phyloP scores from a whole-genome alignment of 2,329 filamentous ascomycete species.

The Aspergillus quadricinctus region DNA sequence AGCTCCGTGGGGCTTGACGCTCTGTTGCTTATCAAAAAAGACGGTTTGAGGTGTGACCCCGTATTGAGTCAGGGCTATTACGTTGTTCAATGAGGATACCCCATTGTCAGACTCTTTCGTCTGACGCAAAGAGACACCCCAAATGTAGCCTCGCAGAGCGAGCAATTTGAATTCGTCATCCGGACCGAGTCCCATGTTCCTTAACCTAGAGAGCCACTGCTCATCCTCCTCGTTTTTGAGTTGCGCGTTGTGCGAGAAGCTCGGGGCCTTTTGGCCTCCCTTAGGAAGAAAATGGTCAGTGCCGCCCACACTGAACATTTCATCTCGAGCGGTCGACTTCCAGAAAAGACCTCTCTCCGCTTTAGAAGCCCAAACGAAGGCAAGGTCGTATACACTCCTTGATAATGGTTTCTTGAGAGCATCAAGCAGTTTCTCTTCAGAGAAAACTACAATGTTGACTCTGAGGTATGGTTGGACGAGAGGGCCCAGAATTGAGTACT shows the following conservation, averaged over 20 bases:
- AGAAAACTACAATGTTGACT: constrained; percentile 63
- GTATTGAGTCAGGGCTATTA: constrained; percentile 70
- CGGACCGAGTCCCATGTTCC: constrained; percentile 72
- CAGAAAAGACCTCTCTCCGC: constrained; percentile 81
- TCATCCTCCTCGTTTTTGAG: constrained; percentile 88
- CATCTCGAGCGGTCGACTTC: constrained; percentile 68
- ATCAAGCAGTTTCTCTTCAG: constrained; percentile 72
- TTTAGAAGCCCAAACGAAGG: constrained; percentile 79
- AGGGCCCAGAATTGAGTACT: constrained; percentile 76
- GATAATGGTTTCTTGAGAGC: constrained; percentile 77
- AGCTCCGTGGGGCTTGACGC: constrained; percentile 41
- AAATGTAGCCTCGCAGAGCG: constrained; percentile 83
- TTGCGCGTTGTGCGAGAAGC: constrained; percentile 54
- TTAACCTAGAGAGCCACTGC: constrained; percentile 79
- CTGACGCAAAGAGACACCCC: constrained; percentile 73
- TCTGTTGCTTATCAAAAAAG: constrained; percentile 76
- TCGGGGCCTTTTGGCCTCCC: constrained; percentile 46
- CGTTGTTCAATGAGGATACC: constrained; percentile 56
- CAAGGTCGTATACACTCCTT: constrained; percentile 76
- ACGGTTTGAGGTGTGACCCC: constrained; percentile 82
- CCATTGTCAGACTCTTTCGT: constrained; percentile 45
- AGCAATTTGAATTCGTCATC: constrained; percentile 91
- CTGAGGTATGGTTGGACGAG: constrained; percentile 79
- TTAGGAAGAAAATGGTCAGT: constrained; percentile 53
- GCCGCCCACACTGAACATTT: constrained; percentile 63